Conservation (phyloP, 2,329 filamentous ascomycete genomes). For the Phialophora verrucosa region DNA sequence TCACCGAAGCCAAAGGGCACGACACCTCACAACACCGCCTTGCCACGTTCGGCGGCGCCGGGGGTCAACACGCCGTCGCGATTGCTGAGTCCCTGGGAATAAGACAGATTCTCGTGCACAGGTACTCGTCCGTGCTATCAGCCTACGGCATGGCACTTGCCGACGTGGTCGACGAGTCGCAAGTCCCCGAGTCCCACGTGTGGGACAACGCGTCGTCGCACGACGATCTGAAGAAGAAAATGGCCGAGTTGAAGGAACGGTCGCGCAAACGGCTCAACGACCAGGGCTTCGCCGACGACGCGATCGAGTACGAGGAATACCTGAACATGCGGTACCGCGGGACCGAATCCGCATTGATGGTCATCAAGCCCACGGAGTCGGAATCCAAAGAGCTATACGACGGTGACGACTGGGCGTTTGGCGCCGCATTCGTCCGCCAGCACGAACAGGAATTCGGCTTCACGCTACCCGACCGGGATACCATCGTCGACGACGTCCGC, state of each 20-base stretch:
- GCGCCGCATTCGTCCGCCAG: slow-evolving; percentile 80
- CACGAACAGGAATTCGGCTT: slow-evolving; percentile 95
- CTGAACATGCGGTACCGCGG: slow-evolving; percentile 92
- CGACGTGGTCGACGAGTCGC: slow-evolving; percentile 89
- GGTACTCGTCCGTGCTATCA: slow-evolving; percentile 89
- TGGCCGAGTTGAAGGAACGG: slow-evolving; percentile 78
- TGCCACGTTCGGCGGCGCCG: slow-evolving; percentile 89
- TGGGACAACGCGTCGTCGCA: slow-evolving; percentile 67
- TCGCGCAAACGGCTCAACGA: slow-evolving; percentile 70
- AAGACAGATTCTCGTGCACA: slow-evolving; percentile 81
- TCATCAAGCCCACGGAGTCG: slow-evolving; percentile 72
- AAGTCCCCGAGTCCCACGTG: slow-evolving; percentile 64
- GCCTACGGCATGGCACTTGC: slow-evolving; percentile 93
- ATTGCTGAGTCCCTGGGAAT: slow-evolving; percentile 87
- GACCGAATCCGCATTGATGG: slow-evolving; percentile 90
- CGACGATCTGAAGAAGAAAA: slow-evolving; percentile 70
- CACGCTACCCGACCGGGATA: slow-evolving; percentile 80
- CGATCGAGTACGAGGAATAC: slow-evolving; percentile 87
- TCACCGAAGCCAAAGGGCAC: slow-evolving; percentile 91
- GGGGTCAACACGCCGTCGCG: slow-evolving; percentile 89
- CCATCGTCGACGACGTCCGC: slow-evolving; percentile 88
- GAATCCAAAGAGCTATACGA: slow-evolving; percentile 65
- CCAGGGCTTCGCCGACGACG: slow-evolving; percentile 77
- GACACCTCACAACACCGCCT: slow-evolving; percentile 89
- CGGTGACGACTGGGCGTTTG: slow-evolving; percentile 79